phyloP scores from a whole-genome alignment of 306 rosid genomes.

The Ammopiptanthus mongolicus region DNA sequence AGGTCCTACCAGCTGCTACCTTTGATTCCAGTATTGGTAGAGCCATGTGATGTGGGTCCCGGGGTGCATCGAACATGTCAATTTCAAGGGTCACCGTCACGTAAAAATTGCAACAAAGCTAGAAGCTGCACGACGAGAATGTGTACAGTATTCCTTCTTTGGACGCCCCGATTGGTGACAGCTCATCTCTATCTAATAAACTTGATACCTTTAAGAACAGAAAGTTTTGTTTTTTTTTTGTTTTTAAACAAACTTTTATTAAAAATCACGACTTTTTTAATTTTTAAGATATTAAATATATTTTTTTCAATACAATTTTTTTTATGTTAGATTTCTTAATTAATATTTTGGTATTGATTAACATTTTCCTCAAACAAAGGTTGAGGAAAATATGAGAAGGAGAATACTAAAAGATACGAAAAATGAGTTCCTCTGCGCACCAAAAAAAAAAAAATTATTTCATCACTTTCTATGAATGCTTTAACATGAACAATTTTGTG shows the following conservation, averaged over 20 bases:
- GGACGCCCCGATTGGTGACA: conserved; percentile 29
- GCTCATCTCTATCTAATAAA: conserved; percentile 26
- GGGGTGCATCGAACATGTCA: conserved; percentile 27
- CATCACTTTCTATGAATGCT: too few species aligned
- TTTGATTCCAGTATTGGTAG: conserved; percentile 33
- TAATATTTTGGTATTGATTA: too few species aligned
- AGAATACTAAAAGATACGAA: too few species aligned
- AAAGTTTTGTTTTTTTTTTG: not conserved
- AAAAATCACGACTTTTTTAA: too few species aligned
- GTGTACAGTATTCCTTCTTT: conserved; percentile 10
- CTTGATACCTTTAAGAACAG: not conserved
- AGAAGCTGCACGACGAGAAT: conserved; percentile 26
- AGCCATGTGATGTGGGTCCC: conserved; percentile 75
- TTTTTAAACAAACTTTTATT: too few species aligned
- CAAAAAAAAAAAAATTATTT: too few species aligned
- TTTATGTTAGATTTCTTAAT: too few species aligned
- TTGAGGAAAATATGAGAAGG: not conserved
- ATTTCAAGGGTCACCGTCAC: conserved; percentile 40
- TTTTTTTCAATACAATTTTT: too few species aligned
- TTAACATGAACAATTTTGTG: too few species aligned
- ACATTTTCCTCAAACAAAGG: too few species aligned
- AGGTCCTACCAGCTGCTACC: conserved; percentile 34
- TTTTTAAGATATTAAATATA: too few species aligned
- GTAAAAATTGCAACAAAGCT: conserved; percentile 33
- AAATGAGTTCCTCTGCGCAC: too few species aligned